Evolutionary conservation across 2,329 filamentous ascomycete genomes (phyloP).

Genomic region (Epichloe uncinata): DNA sequence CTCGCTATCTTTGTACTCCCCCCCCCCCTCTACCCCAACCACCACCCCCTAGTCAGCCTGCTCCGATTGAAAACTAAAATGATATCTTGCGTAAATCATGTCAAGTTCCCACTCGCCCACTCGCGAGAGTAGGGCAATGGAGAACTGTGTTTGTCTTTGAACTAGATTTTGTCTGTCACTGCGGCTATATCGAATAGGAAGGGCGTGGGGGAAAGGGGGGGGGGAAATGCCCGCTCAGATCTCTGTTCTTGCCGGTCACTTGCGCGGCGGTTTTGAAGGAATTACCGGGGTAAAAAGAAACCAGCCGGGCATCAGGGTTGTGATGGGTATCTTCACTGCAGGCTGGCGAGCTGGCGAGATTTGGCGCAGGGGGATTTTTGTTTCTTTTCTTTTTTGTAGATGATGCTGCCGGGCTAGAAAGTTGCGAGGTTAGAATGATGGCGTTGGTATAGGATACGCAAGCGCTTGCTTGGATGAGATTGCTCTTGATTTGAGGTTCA

Average conservation of each 20-base stretch:
- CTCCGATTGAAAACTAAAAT: conserved; percentile 43
- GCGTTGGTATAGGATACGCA: neutral
- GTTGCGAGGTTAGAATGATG: neutral
- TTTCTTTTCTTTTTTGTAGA: neutral
- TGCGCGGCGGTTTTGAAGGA: conserved; percentile 1
- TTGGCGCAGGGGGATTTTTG: too few species aligned
- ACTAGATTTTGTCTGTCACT: conserved; percentile 18
- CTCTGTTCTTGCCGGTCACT: conserved; percentile 30
- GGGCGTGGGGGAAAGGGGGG: neutral
- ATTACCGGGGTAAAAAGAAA: neutral
- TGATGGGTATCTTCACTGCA: conserved; percentile 5
- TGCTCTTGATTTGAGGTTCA: neutral
- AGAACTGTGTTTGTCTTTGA: neutral
- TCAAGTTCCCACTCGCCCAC: neutral
- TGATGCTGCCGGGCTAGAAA: neutral
- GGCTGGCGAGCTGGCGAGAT: neutral
- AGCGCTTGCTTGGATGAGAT: neutral
- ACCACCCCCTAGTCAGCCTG: conserved; percentile 18
- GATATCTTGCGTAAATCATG: neutral
- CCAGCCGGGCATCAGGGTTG: neutral
- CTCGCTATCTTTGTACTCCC: neutral
- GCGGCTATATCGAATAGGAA: conserved; percentile 16
- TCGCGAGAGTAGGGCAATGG: neutral
- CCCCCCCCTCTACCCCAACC: neutral
- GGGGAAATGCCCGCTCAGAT: conserved; percentile 28